Evolutionary conservation across 1,139 yeast species (phyloP).

Genomic region (Zygoascus hellenicus): DNA sequence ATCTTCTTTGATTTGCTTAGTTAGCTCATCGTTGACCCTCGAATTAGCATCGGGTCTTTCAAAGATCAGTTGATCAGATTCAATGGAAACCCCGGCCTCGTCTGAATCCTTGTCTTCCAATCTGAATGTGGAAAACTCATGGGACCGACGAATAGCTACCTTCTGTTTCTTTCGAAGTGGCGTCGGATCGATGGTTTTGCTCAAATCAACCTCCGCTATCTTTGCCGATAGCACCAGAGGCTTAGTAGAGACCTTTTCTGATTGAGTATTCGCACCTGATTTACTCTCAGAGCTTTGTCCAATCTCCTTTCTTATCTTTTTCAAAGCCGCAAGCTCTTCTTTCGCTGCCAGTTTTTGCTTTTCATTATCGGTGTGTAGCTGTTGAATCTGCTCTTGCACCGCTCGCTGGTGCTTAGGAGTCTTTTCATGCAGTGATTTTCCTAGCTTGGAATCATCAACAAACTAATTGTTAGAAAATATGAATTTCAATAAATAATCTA

Average conservation of each 20-base stretch:
- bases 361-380: conserved; percentile 33
- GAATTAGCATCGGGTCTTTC: too few species aligned
- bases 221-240: conserved; percentile 1
- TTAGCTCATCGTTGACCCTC: background rate
- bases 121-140: conserved; percentile 10
- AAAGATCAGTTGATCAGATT: too few species aligned
- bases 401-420: conserved; percentile 36
- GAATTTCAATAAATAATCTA: background rate
- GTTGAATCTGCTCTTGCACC: conserved; percentile 28
- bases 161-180: background rate
- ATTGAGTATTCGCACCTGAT: background rate
- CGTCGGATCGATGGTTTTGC: conserved; percentile 9
- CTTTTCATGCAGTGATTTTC: conserved; percentile 37
- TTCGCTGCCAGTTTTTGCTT: conserved; percentile 24
- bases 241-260: background rate
- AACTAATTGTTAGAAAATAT: conserved; percentile 28
- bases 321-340: conserved; percentile 23
- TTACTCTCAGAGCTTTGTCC: background rate
- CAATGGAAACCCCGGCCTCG: background rate
- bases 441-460: conserved; percentile 39
- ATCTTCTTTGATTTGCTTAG: background rate
- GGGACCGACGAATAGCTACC: background rate
- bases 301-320: conserved; percentile 21
- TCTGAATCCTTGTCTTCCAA: conserved; percentile 13
- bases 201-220: conserved; percentile 6